Evolutionary conservation across 352 stramenopile genomes (phyloP).

Genomic region (Pythium rishiriense): DNA sequence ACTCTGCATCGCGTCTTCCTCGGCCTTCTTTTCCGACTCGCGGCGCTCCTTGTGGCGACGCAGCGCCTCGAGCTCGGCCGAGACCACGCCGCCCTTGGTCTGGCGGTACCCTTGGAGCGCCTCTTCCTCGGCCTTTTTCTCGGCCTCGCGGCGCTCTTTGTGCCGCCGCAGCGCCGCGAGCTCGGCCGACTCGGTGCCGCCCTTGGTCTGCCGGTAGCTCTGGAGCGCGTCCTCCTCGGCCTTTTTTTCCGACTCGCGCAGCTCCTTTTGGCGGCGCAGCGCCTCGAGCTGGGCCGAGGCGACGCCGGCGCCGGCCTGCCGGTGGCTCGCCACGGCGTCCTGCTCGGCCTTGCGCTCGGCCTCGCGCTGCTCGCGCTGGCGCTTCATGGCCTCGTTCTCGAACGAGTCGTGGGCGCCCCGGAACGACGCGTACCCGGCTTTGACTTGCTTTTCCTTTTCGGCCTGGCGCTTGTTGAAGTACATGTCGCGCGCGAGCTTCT

Average conservation of each 20-base stretch:
- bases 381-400: constrained; percentile 32
- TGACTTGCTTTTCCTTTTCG: constrained; percentile 24
- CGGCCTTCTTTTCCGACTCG: constrained; percentile 42
- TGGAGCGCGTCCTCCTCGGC: constrained; percentile 37
- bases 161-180: constrained; percentile 33
- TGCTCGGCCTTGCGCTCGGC: constrained; percentile 43
- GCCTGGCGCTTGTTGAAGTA: constrained; percentile 25
- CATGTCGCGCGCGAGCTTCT: constrained; percentile 26
- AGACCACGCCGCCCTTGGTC: constrained; percentile 13
- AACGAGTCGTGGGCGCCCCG: constrained; percentile 23
- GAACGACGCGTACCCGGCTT: constrained; percentile 22
- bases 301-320: background rate
- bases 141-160: constrained; percentile 37
- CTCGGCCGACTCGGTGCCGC: constrained; percentile 15
- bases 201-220: constrained; percentile 11
- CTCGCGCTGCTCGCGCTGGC: constrained; percentile 39
- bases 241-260: constrained; percentile 38
- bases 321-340: constrained; percentile 30
- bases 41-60: constrained; percentile 38
- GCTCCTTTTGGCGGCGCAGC: constrained; percentile 39
- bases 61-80: constrained; percentile 31
- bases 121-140: constrained; percentile 48
- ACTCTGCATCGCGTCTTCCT: constrained; percentile 37
- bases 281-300: constrained; percentile 31
- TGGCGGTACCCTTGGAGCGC: constrained; percentile 28